A percentile compares a stretch with the other conserved stretches of the same genome.
Conservation (phyloP, 2,329 filamentous ascomycete species). For the Claviceps lovelessii region DNA sequence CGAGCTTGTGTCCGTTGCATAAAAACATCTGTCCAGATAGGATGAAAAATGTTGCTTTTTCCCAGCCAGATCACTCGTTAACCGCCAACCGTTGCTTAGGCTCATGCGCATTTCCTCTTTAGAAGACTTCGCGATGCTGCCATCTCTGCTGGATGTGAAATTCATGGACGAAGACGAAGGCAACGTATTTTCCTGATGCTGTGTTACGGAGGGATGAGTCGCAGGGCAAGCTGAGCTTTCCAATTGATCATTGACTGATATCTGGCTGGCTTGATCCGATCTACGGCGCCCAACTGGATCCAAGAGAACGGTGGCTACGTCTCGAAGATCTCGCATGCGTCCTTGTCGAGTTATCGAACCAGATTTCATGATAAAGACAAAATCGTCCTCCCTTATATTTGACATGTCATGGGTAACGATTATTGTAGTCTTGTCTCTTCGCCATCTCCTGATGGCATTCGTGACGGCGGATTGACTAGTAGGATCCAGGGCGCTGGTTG, state of each 20-base stretch:
- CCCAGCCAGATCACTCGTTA: background rate
- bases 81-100: constrained; percentile 26
- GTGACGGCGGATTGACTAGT: constrained; percentile 53
- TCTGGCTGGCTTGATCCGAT: background rate
- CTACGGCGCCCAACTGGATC: background rate
- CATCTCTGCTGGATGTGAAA: background rate
- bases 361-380: constrained; percentile 64
- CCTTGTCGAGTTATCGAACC: constrained; percentile 58
- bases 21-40: constrained; percentile 4
- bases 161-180: background rate
- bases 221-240: too few species aligned
- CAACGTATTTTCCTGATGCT: background rate
- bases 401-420: constrained; percentile 83
- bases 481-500: constrained; percentile 75
- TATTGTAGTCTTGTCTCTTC: constrained; percentile 70
- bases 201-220: background rate
- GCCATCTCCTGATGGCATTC: constrained; percentile 63
- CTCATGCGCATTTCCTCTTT: constrained; percentile 38
- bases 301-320: background rate
- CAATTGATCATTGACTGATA: too few species aligned
- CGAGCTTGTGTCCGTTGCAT: background rate
- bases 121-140: constrained; percentile 10
- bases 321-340: background rate
- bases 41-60: constrained; percentile 2
- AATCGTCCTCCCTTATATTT: constrained; percentile 59